A percentile compares a stretch with the other conserved stretches of the same genome.
phyloP scores from a whole-genome alignment of 108 stramenopile genomes.

The Mayamaea pseudoterrestris region DNA sequence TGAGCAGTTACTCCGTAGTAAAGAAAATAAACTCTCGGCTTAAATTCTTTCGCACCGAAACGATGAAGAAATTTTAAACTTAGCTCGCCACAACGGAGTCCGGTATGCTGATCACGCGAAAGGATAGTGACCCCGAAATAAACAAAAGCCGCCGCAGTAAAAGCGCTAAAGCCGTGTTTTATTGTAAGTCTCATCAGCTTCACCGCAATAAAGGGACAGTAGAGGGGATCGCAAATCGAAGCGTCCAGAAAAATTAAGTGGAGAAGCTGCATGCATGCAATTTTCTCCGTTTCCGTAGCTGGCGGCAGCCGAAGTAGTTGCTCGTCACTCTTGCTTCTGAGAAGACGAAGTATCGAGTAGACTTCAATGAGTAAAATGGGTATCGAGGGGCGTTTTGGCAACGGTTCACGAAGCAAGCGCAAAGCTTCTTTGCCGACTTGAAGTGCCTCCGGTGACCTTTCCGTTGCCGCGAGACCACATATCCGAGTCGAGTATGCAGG shows the following conservation, averaged over 20 bases:
- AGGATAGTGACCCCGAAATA: slow-evolving; percentile 25
- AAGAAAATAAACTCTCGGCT: slow-evolving; percentile 9
- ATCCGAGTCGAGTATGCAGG: slow-evolving; percentile 18
- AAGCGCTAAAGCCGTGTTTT: slow-evolving; percentile 16
- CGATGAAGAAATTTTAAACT: slow-evolving; percentile 17
- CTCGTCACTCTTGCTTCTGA: slow-evolving; percentile 15
- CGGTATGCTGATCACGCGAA: slow-evolving; percentile 11
- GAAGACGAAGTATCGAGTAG: slow-evolving; percentile 7
- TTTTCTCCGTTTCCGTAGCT: slow-evolving; percentile 10
- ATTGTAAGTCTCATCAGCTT: slow-evolving; percentile 32
- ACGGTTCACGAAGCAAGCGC: too few relatives aligned
- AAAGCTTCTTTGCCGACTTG: too few relatives aligned
- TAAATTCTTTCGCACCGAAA: slow-evolving; percentile 16
- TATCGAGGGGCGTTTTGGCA: too few relatives aligned
- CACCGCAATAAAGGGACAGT: slow-evolving; percentile 13
- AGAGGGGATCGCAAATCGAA: slow-evolving; percentile 6
- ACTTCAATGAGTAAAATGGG: too few relatives aligned
- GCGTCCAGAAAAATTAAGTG: background rate
- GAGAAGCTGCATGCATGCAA: background rate
- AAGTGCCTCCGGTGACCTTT: background rate
- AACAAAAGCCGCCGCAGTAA: slow-evolving; percentile 28
- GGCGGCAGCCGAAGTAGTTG: slow-evolving; percentile 12
- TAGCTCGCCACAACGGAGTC: slow-evolving; percentile 24
- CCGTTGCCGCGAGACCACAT: slow-evolving; percentile 16
- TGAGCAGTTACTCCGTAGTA: slow-evolving; percentile 16